Evolutionary conservation across 441 rosid genomes (phyloP), one percentile per base, ranked within the genome.

Genomic region (Bocquillonia castaneifolia): DNA sequence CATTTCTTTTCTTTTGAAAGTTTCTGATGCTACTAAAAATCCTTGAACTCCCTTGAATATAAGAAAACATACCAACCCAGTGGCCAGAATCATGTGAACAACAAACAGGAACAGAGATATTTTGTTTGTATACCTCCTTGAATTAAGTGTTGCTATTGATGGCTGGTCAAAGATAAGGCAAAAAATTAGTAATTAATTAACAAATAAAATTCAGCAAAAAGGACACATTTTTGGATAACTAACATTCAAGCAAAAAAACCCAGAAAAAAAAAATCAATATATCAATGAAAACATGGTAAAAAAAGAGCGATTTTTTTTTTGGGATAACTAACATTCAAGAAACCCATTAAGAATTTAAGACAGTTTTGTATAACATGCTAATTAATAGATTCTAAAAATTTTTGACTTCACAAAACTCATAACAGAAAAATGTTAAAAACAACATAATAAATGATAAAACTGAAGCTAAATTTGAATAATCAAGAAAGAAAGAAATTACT

Each of bases 21-120:
- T 22, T 22, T 84, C 82, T 6, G 89, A 85, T 66, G 88, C 81
- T 54, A 62, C 80, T 31, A 90, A 44, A 37, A 94, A 77, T 45
- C 96, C 96, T 82, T 86, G 92, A 61, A 94, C 72, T 28, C 93
- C 99, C 80, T 74, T 90, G 83, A 87, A 91, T 64, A 91, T 76
- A 25, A 94, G 96, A 76, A 91, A 91, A 59, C 91, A 45, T 12
- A 89, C 96, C 26, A 94, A 69, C 34, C 83, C 97, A 53, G 85
- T 51, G 51, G 85, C 96, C 39, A 66, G 64, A 75, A 86, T 75
- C 83, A 76, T 75, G 75, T 94, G 99, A 64, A 91, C 57, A 5
- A 85, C 65, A 81, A 81, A 94, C 74, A 94, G 76, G 48, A 90
- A 73, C 61, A 93, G 78, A 63, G 84, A 82, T 45, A 86, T 74